phyloP scores from a whole-genome alignment of 2,329 filamentous ascomycete genomes.

The Basipetospora chlamydospora region DNA sequence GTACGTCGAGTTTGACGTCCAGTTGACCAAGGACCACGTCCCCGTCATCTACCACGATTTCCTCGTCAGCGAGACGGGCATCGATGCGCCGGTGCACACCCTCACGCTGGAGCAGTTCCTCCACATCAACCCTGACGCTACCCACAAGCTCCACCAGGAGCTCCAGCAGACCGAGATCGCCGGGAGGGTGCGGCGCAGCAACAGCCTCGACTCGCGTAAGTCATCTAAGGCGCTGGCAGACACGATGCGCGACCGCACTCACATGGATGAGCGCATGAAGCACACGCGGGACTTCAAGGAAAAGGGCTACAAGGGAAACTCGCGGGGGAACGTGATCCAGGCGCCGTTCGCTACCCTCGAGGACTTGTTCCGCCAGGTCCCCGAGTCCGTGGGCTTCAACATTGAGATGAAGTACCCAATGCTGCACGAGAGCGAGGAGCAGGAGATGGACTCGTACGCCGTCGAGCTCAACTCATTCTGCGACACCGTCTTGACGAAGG shows the following conservation, averaged over 20 bases:
- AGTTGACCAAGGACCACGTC: conserved; percentile 96
- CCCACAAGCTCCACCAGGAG: conserved; percentile 4
- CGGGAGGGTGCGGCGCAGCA: conserved; percentile 17
- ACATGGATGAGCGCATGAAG: conserved; percentile 75
- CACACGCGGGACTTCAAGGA: conserved; percentile 90
- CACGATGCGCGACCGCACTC: conserved; percentile 28
- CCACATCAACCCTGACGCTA: conserved; percentile 54
- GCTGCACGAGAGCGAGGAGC: conserved; percentile 86
- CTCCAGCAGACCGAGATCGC: conserved; percentile 7
- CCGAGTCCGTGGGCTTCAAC: conserved; percentile 80
- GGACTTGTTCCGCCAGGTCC: conserved; percentile 77
- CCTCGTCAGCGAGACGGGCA: conserved; percentile 90
- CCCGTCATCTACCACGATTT: conserved; percentile 99
- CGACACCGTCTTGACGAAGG: conserved; percentile 78
- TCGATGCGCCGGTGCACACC: conserved; percentile 91
- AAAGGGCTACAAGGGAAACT: conserved; percentile 93
- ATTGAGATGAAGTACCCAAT: conserved; percentile 99
- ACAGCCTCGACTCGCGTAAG: conserved; percentile 24
- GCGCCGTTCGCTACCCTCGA: conserved; percentile 90
- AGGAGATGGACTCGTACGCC: conserved; percentile 92
- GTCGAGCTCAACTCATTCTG: conserved; percentile 95
- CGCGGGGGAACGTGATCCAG: conserved; percentile 86
- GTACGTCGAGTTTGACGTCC: conserved; percentile 72
- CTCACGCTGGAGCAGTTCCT: conserved; percentile 92
- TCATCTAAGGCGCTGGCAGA: conserved; percentile 24